These are phyloP conservation scores for Candida cerambycidarum DNA, from an alignment of 805 yeast species.

Conservation along the genomic window DNA sequence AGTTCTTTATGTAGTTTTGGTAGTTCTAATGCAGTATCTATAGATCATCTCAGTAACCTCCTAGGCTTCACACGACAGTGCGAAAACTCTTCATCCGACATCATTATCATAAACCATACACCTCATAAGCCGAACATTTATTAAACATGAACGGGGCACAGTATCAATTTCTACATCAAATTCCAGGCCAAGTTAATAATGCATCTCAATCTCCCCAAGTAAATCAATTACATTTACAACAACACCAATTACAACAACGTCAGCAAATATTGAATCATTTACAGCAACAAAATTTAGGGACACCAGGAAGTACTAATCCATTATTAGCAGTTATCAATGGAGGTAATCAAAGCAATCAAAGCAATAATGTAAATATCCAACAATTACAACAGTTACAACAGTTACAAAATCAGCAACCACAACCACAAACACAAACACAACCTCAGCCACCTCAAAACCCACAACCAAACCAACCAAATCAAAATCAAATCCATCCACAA, in stretches of 20 bases:
- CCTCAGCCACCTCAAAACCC: constrained; percentile 18
- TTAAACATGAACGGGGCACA: constrained; percentile 41
- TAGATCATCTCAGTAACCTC: no score
- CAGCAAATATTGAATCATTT: constrained; percentile 22
- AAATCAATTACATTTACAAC: constrained; percentile 26
- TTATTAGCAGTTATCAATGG: constrained; percentile 38
- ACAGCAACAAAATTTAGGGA: constrained; percentile 25
- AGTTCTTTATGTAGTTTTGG: no score
- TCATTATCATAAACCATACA: background rate
- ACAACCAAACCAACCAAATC: constrained; percentile 9
- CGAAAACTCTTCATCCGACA: background rate
- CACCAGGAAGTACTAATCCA: constrained; percentile 28
- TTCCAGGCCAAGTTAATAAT: constrained; percentile 20
- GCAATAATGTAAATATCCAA: constrained; percentile 16
- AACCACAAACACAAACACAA: constrained; percentile 21
- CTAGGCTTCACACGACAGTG: constrained; percentile 1
- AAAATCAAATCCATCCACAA: constrained; percentile 16
- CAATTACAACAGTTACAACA: constrained; percentile 27
- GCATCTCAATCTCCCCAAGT: constrained; percentile 35
- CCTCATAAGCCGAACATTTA: background rate
- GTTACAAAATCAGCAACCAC: constrained; percentile 22
- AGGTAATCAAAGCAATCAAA: constrained; percentile 15
- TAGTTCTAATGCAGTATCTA: no score
- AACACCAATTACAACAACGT: constrained; percentile 30
- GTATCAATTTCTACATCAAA: constrained; percentile 40